phyloP scores from a whole-genome alignment of 2,329 filamentous ascomycete species.

The Colletotrichum phormii region DNA sequence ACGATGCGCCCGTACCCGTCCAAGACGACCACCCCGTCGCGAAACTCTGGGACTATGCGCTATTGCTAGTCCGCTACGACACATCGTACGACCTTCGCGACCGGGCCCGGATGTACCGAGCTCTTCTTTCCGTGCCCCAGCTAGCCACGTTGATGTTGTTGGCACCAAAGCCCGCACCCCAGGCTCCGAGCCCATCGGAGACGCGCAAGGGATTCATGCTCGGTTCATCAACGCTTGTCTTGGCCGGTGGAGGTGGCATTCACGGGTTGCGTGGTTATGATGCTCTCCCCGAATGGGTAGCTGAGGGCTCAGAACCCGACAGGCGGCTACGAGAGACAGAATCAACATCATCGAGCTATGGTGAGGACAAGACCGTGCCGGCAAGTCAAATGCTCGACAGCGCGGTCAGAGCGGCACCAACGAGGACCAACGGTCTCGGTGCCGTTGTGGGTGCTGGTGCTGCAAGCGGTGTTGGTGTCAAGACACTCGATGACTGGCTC shows the following conservation, averaged over 20 bases:
- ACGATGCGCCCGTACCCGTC: constrained; percentile 45
- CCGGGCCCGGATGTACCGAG: constrained; percentile 87
- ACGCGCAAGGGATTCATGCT: constrained; percentile 81
- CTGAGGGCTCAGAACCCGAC: constrained; percentile 83
- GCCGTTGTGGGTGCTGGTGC: constrained; percentile 14
- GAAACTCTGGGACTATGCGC: constrained; percentile 84
- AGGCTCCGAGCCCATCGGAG: constrained; percentile 90
- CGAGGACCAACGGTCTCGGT: constrained; percentile 60
- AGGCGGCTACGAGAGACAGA: constrained; percentile 75
- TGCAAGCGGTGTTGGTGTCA: constrained; percentile 65
- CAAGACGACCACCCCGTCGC: constrained; percentile 75
- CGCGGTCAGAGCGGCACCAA: constrained; percentile 53
- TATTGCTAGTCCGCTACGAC: constrained; percentile 90
- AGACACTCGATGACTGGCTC: constrained; percentile 94
- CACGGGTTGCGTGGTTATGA: constrained; percentile 85
- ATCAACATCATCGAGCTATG: constrained; percentile 49
- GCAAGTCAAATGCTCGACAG: constrained; percentile 75
- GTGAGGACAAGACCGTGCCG: constrained; percentile 59
- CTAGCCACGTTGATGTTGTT: constrained; percentile 91
- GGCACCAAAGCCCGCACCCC: constrained; percentile 93
- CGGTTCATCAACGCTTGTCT: constrained; percentile 86
- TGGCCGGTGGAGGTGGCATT: constrained; percentile 80
- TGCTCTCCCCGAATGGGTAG: constrained; percentile 85
- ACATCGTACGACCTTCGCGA: constrained; percentile 95
- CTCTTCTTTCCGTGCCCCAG: constrained; percentile 85